A percentile compares a stretch with the other conserved stretches of the same genome.
phyloP scores from a whole-genome alignment of 345 rosid species.

The Acer negundo region DNA sequence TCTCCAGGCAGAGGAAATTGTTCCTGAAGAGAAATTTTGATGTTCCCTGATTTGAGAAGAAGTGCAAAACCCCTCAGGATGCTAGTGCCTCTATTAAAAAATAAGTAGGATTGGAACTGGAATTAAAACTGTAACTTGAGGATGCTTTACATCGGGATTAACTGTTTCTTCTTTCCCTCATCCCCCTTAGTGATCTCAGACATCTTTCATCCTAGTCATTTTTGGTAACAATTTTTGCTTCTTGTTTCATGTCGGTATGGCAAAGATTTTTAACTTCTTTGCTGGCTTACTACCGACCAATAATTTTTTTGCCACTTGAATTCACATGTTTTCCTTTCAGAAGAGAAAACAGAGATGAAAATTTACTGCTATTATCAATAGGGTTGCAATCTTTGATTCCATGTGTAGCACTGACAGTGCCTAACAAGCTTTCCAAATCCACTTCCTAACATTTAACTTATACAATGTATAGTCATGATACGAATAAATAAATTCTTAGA shows the following conservation, averaged over 20 bases:
- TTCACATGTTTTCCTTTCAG: too few relatives aligned
- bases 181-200: background rate
- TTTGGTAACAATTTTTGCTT: background rate
- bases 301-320: background rate
- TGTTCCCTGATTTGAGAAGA: slow-evolving; percentile 52
- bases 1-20: slow-evolving; percentile 82
- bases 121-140: slow-evolving; percentile 59
- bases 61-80: slow-evolving; percentile 31
- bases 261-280: background rate
- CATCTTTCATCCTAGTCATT: background rate
- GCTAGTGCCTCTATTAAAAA: too few relatives aligned
- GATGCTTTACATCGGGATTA: slow-evolving; percentile 54
- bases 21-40: slow-evolving; percentile 62
- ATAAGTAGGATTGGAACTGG: too few relatives aligned
- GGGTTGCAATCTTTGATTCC: background rate
- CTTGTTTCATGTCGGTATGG: background rate
- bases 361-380: background rate
- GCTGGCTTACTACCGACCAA: background rate
- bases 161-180: background rate
- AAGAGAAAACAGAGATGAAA: too few relatives aligned
- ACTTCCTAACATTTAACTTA: too few relatives aligned
- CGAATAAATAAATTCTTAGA: too few relatives aligned
- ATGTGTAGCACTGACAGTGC: too few relatives aligned
- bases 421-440: too few relatives aligned
- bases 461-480: too few relatives aligned